Base-by-base conservation (phyloP, 768 basidiomycete species). In the Leccinum variicolor region DNA sequence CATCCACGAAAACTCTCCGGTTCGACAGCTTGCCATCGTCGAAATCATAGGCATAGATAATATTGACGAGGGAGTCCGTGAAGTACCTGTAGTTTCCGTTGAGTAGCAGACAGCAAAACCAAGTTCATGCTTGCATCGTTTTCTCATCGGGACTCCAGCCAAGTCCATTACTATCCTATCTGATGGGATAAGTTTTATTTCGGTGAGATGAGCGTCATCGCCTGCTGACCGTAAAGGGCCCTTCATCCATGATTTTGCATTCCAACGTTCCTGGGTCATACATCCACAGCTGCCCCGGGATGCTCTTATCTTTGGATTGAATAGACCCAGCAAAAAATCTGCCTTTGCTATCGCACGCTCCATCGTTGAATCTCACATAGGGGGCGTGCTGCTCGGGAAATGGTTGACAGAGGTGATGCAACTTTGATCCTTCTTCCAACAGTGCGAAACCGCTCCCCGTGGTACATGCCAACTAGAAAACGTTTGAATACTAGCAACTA, bases 321-420 rank as follows among this genome's bases (percentile, higher is more conserved):
- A 87, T 67, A 0, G 86, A 84, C n/a, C 86, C 87, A 23, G 84
- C 83, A 62, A 87, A 81, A 67, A 83, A 87, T 43, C 85, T 79
- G 6, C 87, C 87, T 62, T 77, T 73, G 56, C 73, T 77, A 64
- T 87, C 86, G 65, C 87, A 89, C 3, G 77, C 85, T 34, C 86
- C 87, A 63, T 88, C 87, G 71, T 89, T 87, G 73, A 89, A 86
- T 45, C 87, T 79, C 28, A 79, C 81, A 60, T 80, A 73, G 3
- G 74, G 69, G 11, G 64, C 62, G 36, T 81, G 73, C 23, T 74
- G 66, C 10, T 67, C 61, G n/a, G 77, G 71, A 7, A 88, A 64
- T 13, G 87, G 85, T 69, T 77, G 69, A 55, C 71, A 74, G 58
- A 89, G 67, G 69, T 86, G 83, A 34, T 69, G 72, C 25, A 84